These are phyloP conservation scores for Cercophora samala DNA, from an alignment of 495 filamentous ascomycete species.

Conservation along the genomic window DNA sequence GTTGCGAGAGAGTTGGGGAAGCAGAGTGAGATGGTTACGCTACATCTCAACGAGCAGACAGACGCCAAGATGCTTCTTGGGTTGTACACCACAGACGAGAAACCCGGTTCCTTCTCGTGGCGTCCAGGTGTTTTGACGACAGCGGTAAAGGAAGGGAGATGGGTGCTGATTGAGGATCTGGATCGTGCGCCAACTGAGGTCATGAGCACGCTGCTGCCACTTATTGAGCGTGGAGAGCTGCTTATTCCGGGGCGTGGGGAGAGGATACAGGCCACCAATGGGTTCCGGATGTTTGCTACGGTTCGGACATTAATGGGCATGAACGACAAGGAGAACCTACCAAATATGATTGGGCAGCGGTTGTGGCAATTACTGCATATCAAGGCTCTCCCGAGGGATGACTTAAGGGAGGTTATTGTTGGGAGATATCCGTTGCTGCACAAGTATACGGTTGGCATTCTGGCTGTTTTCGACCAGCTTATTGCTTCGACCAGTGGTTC, in stretches of 20 bases:
- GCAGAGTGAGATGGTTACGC: slow-evolving; percentile 72
- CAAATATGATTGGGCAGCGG: slow-evolving; percentile 66
- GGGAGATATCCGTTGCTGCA: slow-evolving; percentile 66
- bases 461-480: slow-evolving; percentile 71
- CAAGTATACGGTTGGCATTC: slow-evolving; percentile 64
- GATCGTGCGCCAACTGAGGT: slow-evolving; percentile 95
- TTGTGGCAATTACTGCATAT: slow-evolving; percentile 77
- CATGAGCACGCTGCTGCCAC: slow-evolving; percentile 81
- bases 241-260: slow-evolving; percentile 84
- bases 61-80: slow-evolving; percentile 94
- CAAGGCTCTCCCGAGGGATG: slow-evolving; percentile 60
- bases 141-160: slow-evolving; percentile 87
- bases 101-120: slow-evolving; percentile 87
- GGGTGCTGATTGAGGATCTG: slow-evolving; percentile 95
- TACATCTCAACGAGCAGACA: slow-evolving; percentile 95
- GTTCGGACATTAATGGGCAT: slow-evolving; percentile 73
- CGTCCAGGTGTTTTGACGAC: slow-evolving; percentile 90
- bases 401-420: slow-evolving; percentile 70
- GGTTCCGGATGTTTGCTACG: slow-evolving; percentile 88
- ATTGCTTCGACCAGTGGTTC: slow-evolving; percentile 51
- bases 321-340: slow-evolving; percentile 62
- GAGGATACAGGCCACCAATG: slow-evolving; percentile 71
- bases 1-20: slow-evolving; percentile 73
- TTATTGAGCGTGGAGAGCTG: slow-evolving; percentile 85
- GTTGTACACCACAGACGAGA: slow-evolving; percentile 80